Evolutionary conservation across 2,329 filamentous ascomycete genomes (phyloP).

Genomic region (Spiromastix sp.): DNA sequence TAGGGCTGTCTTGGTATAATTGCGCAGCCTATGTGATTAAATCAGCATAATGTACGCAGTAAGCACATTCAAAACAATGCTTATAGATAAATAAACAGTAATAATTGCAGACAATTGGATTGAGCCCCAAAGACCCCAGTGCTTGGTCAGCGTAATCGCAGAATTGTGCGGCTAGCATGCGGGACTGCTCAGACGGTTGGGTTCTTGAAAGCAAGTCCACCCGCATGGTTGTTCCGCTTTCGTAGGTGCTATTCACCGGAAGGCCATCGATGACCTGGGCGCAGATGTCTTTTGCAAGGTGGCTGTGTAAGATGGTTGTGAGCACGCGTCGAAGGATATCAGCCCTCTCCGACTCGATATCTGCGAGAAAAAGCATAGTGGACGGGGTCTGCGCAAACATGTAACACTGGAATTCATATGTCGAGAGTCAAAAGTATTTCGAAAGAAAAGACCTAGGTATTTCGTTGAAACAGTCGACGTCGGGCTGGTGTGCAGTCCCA

Average conservation of each 20-base stretch:
- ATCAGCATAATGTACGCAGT: too few relatives aligned
- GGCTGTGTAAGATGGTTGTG: not conserved
- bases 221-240: slow-evolving; percentile 1
- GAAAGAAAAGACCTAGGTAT: too few relatives aligned
- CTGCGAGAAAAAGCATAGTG: not conserved
- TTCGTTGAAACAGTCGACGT: too few relatives aligned
- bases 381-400: too few relatives aligned
- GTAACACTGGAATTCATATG: too few relatives aligned
- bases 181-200: not conserved
- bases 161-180: not conserved
- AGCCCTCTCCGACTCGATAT: slow-evolving; percentile 1
- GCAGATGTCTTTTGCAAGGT: not conserved
- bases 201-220: slow-evolving; percentile 1
- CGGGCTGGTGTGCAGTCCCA: too few relatives aligned
- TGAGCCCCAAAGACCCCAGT: slow-evolving; percentile 1
- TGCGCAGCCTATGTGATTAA: slow-evolving; percentile 1
- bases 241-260: slow-evolving; percentile 1
- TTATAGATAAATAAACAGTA: not conserved
- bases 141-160: slow-evolving; percentile 1
- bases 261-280: slow-evolving; percentile 5
- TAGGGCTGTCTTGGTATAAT: not conserved
- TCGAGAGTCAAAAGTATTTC: too few relatives aligned
- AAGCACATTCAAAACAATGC: too few relatives aligned
- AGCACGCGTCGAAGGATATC: slow-evolving; percentile 1
- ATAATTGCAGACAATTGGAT: not conserved